Base-by-base conservation (phyloP, 2,329 filamentous ascomycete species). In the Penicillium corylophilum region DNA sequence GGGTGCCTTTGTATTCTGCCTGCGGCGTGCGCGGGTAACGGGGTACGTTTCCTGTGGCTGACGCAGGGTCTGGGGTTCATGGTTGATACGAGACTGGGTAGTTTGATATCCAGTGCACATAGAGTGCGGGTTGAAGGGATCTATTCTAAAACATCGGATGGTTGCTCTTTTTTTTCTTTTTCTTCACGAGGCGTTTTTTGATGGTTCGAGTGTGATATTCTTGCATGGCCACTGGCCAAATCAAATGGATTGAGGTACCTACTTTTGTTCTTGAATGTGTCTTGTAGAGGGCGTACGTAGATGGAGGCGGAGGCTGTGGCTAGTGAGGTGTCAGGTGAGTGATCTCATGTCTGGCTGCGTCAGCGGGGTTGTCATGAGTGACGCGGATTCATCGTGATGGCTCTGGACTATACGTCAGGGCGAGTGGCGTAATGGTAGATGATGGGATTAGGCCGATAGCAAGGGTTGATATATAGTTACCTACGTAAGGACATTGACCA, bases 171-270 rank as follows among this genome's bases (percentile, higher is more conserved):
- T 33, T 55, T 36, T 41, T n/a, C n/a, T n/a, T n/a, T 44, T 35
- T 39, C 46, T 51, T 53, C 56, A 58, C 42, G 50, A 56, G 56
- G 57, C 57, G 57, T 60, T 60, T 49, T 60, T 47, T 46, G 44
- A 54, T 54, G 50, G 52, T 56, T 43, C 52, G 46, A 46, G 43
- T 56, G 50, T 50, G 46, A 48, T 46, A 51, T 56, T 55, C 51
- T 56, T 61, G 59, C 55, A 58, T 61, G 55, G 46, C 51, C 50
- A 51, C 51, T 51, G 51, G 51, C 55, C 53, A 58, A 57, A 54
- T 54, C 40, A 43, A 58, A 56, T 54, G 53, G 54, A 56, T 43
- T 60, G 4, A 22, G 35, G 10, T 38, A 20, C 28, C 22, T 8
- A 28, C 39, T 20, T 38, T 5, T 4, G 16, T 38, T 9, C 18